Base-by-base conservation (phyloP, 2,329 filamentous ascomycete species). In the Trichoderma sp. region DNA sequence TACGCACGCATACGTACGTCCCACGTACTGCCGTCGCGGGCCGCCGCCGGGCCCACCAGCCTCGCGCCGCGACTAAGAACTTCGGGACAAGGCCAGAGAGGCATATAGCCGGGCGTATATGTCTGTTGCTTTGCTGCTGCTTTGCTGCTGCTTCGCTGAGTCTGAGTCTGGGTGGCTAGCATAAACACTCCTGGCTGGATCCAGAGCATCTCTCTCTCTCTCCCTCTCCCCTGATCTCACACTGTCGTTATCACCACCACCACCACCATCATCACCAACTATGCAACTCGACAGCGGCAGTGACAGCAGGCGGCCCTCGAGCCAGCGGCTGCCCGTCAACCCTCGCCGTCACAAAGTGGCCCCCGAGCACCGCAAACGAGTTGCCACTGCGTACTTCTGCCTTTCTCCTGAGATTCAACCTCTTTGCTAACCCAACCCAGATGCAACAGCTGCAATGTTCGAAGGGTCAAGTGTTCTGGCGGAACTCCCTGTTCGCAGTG, bases 401-500 rank as follows among this genome's bases (percentile, higher is more conserved):
- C 8, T 38, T 18, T 33, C 60, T 45, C 12, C 9, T 31, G 53
- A 62, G 21, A 38, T 16, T 5, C 18, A 21, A 8, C 12, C 16
- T 7, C 56, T 21, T n/a, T 31, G 31, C 35, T 68, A 24, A 41
- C 24, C 45, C 24, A 18, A 35, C 53, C 29, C 74, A 89, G 87
- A 75, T 89, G 88, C 83, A 89, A 89, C 78, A 85, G 82, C 79
- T 89, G 88, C 82, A 89, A 89, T 81, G 79, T 88, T 63, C 85
- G 87, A 62, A 85, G 88, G 75, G 86, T 88, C 80, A 89, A 87
- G 78, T 89, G 88, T 80, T 88, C 87, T 14, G 88, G 88, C 63
- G 84, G 87, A 4, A 81, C 79, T n/a, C 88, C 88, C 0, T 89
- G 88, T 79, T 79, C 80, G 56, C 86, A 88, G 77, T 89, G 88